A percentile compares a stretch with the other conserved stretches of the same genome.
These are phyloP conservation scores for Lepidium africanum DNA, from an alignment of 345 rosid species.

Conservation along the genomic window DNA sequence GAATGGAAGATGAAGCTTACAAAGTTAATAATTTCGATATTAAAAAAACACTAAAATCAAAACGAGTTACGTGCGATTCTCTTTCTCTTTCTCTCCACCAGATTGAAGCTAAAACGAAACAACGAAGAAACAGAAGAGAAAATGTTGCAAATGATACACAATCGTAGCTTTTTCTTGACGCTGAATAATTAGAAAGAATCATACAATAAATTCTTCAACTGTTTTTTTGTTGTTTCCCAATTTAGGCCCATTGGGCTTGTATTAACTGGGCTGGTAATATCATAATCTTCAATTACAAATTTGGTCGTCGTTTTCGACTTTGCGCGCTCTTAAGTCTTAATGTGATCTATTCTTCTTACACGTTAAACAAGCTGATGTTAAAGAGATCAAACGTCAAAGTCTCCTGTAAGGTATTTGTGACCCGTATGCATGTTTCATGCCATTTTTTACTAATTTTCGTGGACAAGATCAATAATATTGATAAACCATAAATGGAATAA, in stretches of 20 bases:
- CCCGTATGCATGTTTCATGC: neutral
- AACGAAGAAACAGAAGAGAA: slow-evolving; percentile 8
- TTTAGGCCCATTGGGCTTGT: neutral
- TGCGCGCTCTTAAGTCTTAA: neutral
- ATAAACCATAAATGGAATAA: neutral
- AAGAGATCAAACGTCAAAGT: neutral
- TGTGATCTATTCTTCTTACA: neutral
- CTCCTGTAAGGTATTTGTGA: neutral
- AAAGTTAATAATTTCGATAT: neutral
- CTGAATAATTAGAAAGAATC: slow-evolving; percentile 10
- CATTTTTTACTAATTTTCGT: neutral
- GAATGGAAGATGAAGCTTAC: slow-evolving; percentile 5
- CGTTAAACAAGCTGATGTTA: neutral
- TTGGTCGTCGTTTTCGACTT: neutral
- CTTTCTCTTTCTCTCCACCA: neutral
- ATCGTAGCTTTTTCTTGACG: slow-evolving; percentile 32
- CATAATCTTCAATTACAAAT: neutral
- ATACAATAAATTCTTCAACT: neutral
- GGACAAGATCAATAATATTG: neutral
- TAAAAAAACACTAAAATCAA: neutral
- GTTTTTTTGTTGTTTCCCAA: too few relatives aligned
- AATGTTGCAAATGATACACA: neutral
- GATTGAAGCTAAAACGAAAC: slow-evolving; percentile 23
- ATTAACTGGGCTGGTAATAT: neutral
- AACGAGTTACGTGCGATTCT: neutral